Percentiles rank a stretch among this genome's conserved stretches.
phyloP scores from a whole-genome alignment of 139 green algal genomes.

The Choricystis sp. region DNA sequence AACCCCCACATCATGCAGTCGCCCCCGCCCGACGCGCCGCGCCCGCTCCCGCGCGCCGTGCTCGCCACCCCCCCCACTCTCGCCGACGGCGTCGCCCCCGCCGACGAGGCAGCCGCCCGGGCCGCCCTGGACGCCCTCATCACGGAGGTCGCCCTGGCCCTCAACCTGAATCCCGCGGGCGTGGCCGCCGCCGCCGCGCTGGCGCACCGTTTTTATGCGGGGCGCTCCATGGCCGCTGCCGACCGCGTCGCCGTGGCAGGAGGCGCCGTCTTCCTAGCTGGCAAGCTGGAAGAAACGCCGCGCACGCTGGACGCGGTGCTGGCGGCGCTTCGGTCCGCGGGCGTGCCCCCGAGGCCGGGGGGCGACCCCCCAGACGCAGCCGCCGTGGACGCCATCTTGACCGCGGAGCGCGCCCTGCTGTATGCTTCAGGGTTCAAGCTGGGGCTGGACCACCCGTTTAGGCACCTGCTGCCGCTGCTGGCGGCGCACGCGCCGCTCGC shows the following conservation, averaged over 20 bases:
- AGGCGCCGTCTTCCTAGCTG: neutral
- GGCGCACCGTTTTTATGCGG: neutral
- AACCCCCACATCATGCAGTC: too few relatives aligned
- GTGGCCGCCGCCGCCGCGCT: neutral
- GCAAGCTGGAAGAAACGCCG: neutral
- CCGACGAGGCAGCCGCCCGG: too few relatives aligned
- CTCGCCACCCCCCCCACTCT: too few relatives aligned
- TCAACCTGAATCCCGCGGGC: too few relatives aligned
- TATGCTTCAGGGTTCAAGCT: neutral
- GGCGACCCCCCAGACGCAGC: neutral
- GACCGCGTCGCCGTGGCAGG: neutral
- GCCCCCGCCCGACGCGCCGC: too few relatives aligned
- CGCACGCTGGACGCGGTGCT: neutral
- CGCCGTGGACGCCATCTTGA: neutral
- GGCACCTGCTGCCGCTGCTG: neutral
- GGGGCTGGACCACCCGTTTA: neutral
- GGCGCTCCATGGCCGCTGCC: neutral
- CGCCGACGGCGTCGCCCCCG: too few relatives aligned
- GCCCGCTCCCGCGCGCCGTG: too few relatives aligned
- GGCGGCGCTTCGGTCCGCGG: neutral
- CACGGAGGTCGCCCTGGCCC: too few relatives aligned
- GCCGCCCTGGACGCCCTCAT: too few relatives aligned
- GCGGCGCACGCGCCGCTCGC: too few relatives aligned
- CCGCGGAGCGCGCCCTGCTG: neutral
- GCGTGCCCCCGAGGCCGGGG: too few relatives aligned